These are phyloP conservation scores for Salix suchowensis DNA, from an alignment of 345 rosid species.

Conservation along the genomic window DNA sequence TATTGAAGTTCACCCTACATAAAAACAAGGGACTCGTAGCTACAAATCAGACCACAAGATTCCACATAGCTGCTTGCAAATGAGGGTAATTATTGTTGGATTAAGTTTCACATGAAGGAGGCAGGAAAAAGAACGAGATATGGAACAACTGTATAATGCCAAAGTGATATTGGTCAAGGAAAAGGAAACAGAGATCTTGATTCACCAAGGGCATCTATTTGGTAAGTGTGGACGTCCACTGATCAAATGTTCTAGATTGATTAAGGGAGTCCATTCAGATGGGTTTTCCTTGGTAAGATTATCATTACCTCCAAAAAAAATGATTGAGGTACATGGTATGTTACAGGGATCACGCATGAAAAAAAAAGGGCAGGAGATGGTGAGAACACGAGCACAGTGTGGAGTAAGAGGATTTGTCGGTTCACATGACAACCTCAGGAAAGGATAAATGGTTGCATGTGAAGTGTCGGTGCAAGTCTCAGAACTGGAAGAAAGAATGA, in stretches of 20 bases:
- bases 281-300: background rate
- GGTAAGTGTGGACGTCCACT: background rate
- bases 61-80: background rate
- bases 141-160: background rate
- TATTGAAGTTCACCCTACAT: conserved; percentile 95
- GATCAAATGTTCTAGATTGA: background rate
- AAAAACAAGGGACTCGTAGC: conserved; percentile 13
- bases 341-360: background rate
- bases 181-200: background rate
- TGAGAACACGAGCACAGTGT: background rate
- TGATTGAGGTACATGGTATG: background rate
- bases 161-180: background rate
- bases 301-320: background rate
- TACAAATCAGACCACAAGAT: background rate
- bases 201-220: background rate
- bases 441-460: background rate
- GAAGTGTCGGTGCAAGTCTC: background rate
- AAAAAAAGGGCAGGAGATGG: background rate
- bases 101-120: background rate
- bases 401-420: background rate
- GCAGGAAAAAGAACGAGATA: background rate
- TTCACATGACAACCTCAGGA: background rate
- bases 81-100: background rate
- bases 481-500: background rate
- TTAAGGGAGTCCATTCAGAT: background rate